Evolutionary conservation across 2,329 filamentous ascomycete genomes (phyloP).

Genomic region (Colletotrichum lindemuthianum): DNA sequence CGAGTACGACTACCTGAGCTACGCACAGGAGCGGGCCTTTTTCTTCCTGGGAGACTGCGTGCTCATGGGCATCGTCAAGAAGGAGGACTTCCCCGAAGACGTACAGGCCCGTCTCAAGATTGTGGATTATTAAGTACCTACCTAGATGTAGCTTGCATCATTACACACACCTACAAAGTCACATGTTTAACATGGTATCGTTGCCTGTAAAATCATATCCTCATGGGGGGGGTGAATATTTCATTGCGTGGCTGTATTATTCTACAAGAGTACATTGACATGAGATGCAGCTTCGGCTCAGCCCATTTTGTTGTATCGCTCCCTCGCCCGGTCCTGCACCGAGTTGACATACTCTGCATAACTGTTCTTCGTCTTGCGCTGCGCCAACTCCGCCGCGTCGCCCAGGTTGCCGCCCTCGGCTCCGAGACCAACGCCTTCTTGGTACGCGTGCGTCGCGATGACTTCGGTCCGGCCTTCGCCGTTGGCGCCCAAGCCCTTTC

Average conservation of each 20-base stretch:
- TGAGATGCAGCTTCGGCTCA: background rate
- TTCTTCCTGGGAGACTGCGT: conserved; percentile 96
- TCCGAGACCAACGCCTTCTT: conserved; percentile 75
- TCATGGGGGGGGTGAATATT: too few species aligned
- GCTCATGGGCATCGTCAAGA: conserved; percentile 76
- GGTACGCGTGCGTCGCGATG: conserved; percentile 72
- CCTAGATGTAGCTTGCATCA: background rate
- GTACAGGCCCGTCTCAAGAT: conserved; percentile 73
- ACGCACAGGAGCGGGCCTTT: conserved; percentile 88
- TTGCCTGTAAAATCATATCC: too few species aligned
- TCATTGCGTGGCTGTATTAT: too few species aligned
- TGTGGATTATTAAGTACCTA: conserved; percentile 65
- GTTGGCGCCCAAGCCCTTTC: conserved; percentile 71
- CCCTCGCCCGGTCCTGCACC: conserved; percentile 73
- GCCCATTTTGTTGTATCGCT: conserved; percentile 69
- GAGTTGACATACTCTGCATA: conserved; percentile 72
- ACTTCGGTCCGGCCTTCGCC: conserved; percentile 71
- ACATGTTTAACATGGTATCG: too few species aligned
- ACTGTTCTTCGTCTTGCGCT: conserved; percentile 67
- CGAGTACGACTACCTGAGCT: conserved; percentile 92
- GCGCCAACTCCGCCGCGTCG: conserved; percentile 72
- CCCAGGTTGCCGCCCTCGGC: conserved; percentile 76
- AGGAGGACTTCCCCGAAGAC: conserved; percentile 79
- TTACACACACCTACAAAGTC: too few species aligned
- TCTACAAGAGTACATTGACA: too few species aligned